A percentile compares a stretch with the other conserved stretches of the same genome.
Conservation (phyloP, 2,329 filamentous ascomycete species). For the Albophoma yamanashiensis region DNA sequence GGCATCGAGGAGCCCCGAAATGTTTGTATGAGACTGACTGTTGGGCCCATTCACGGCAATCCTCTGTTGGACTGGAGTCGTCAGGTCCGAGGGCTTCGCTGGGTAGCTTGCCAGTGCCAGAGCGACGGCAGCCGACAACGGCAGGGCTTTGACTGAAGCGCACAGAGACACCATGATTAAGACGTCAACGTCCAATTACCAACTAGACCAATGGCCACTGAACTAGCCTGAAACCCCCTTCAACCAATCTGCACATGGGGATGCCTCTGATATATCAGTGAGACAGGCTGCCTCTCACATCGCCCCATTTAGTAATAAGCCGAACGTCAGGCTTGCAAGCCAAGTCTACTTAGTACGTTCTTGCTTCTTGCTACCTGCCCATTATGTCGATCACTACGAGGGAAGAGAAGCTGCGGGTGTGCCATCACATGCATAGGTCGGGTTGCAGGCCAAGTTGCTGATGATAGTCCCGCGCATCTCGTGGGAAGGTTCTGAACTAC, state of each 20-base stretch:
- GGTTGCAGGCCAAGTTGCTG: background rate
- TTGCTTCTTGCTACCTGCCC: background rate
- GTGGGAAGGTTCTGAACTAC: background rate
- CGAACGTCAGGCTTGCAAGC: background rate
- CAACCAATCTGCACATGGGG: background rate
- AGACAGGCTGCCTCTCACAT: background rate
- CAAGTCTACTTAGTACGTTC: background rate
- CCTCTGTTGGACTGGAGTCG: constrained; percentile 43
- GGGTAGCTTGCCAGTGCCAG: constrained; percentile 25
- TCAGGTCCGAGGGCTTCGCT: constrained; percentile 33
- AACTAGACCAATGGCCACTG: background rate
- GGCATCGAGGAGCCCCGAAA: background rate
- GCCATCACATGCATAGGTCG: background rate
- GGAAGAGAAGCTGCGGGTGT: background rate
- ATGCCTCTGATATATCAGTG: background rate
- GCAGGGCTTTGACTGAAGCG: background rate
- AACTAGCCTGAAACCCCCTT: background rate
- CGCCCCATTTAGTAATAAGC: background rate
- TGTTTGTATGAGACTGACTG: constrained; percentile 21
- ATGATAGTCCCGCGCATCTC: background rate
- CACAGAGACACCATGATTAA: background rate
- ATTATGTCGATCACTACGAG: background rate
- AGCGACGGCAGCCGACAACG: constrained; percentile 1
- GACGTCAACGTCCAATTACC: background rate
- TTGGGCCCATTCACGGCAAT: constrained; percentile 38